Base-by-base conservation (phyloP, 2,329 filamentous ascomycete species). In the Paecilomyces sp. region DNA sequence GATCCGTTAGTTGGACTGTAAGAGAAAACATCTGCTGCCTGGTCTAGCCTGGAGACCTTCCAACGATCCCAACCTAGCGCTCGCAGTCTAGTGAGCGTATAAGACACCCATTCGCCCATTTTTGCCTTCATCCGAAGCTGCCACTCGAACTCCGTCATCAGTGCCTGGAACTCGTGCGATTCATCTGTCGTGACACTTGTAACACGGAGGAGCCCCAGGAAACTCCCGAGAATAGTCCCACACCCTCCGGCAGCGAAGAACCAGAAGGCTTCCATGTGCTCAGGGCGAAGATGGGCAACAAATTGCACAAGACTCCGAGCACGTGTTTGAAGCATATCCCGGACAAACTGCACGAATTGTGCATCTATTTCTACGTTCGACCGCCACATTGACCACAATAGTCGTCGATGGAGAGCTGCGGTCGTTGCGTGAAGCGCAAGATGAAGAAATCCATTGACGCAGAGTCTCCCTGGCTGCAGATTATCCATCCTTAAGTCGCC, bases 191-290 rank as follows among this genome's bases (percentile, higher is more conserved):
- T 60, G 2, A 55, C 25, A 58, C 58, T 60, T 50, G 58, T 60
- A 28, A 51, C 25, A 6, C 18, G 50, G n/a, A 53, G 18, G n/a
- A 24, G 50, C n/a, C 50, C 33, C 9, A 36, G 33, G 13, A 36
- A 36, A 36, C 33, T 36, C 33, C 33, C 33, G 11, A 60, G 56
- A 7, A 57, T 58, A 7, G 58, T 60, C n/a, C 47, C 51, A 55
- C 58, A 60, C 34, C 50, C 56, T 34, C 33, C 33, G 3, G 33
- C 33, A 15, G 33, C 33, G 15, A 60, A 60, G 34, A 57, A 57
- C 58, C 58, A 60, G 28, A 60, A 60, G n/a, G 58, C 47, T 57
- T 60, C 55, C 55, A 60, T 60, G n/a, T 60, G 58, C n/a, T 60
- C 58, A 1, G 58, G 58, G 7, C 34, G 50, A 47, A 60, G 58